These are phyloP conservation scores for Dothiorella sarmentorum DNA, from an alignment of 2,329 filamentous ascomycete species.

Conservation along the genomic window DNA sequence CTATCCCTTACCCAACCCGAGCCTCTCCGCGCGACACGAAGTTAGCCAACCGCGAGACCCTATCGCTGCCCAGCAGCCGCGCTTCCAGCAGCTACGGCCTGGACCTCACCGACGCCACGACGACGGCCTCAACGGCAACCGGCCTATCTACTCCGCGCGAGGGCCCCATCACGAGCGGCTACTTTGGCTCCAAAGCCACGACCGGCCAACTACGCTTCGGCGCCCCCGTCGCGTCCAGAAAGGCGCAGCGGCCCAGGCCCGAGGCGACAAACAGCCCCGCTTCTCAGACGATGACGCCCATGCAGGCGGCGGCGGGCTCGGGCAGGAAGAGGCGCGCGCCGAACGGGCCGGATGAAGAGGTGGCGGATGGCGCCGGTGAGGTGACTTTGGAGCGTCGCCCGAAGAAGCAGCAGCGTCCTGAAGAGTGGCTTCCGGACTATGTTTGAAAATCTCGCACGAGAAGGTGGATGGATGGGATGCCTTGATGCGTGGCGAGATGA, in stretches of 20 bases:
- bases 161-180: not conserved
- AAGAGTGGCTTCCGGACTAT: not conserved
- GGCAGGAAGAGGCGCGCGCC: not conserved
- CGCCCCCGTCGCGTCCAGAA: not conserved
- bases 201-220: not conserved
- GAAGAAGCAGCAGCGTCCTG: not conserved
- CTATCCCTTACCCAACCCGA: not conserved
- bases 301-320: not conserved
- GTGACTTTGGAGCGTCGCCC: not conserved
- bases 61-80: not conserved
- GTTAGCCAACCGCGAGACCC: not conserved
- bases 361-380: not conserved
- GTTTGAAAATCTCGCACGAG: no score
- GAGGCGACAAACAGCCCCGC: not conserved
- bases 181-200: not conserved
- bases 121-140: not conserved
- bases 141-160: not conserved
- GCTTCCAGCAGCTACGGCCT: not conserved
- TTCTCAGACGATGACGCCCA: not conserved
- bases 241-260: not conserved
- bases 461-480: no score
- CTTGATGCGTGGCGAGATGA: no score
- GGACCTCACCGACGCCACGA: not conserved
- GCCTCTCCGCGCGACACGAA: not conserved
- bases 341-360: not conserved